Conservation (phyloP, 73 alveolate genomes). For the Breviolum minutum region DNA sequence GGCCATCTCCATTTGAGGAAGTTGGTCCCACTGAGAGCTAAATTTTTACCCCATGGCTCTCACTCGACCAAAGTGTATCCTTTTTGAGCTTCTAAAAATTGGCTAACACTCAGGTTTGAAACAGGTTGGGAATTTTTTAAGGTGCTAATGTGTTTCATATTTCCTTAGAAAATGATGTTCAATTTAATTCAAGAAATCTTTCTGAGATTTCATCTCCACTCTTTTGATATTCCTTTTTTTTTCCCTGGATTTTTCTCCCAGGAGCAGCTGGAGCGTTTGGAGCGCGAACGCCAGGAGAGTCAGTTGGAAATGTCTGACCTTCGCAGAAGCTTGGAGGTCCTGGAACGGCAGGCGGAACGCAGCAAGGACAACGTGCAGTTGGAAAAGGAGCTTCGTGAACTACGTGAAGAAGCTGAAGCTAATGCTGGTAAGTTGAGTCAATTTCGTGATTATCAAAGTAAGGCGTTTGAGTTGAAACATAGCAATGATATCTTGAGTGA, state of each 20-base stretch:
- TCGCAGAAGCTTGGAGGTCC: neutral
- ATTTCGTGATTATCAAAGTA: slow-evolving; percentile 65
- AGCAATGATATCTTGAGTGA: slow-evolving; percentile 50
- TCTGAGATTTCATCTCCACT: too few species aligned
- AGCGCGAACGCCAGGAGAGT: neutral
- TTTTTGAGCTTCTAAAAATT: too few species aligned
- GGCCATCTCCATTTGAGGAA: too few species aligned
- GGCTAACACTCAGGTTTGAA: too few species aligned
- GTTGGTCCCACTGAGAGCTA: too few species aligned
- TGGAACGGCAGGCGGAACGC: neutral
- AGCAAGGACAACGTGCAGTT: neutral
- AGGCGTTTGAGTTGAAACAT: slow-evolving; percentile 46
- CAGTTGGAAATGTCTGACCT: neutral
- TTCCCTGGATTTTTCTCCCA: neutral
- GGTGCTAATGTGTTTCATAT: too few species aligned
- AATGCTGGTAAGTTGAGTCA: slow-evolving; percentile 10
- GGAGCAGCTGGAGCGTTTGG: neutral
- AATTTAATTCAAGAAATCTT: too few species aligned
- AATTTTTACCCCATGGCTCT: too few species aligned
- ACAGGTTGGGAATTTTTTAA: too few species aligned
- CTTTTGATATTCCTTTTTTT: too few species aligned
- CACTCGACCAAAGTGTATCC: too few species aligned
- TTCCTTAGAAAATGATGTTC: too few species aligned
- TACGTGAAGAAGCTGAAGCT: slow-evolving; percentile 31
- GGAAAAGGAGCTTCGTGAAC: neutral